Base-by-base conservation (phyloP, 2,329 filamentous ascomycete species). In the Drechslerella dactyloides region DNA sequence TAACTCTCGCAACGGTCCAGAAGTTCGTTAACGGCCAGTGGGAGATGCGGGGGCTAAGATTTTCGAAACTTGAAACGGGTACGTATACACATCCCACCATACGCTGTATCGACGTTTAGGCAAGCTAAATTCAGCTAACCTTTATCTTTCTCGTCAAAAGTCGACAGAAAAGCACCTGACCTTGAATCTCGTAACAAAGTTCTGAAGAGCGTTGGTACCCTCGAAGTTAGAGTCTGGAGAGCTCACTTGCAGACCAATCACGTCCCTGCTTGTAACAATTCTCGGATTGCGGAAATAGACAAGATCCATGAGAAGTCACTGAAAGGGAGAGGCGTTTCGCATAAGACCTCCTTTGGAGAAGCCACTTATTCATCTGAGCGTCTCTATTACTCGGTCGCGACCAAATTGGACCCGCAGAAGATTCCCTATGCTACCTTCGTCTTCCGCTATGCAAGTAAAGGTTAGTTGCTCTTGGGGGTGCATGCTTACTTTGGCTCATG, bases 361-460 rank as follows among this genome's bases (percentile, higher is more conserved):
- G 57, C 44, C 11, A 33, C 33, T 4, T 62, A 62, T 33, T 8
- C 15, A 19, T 6, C 27, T 3, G 5, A 35, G 5, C 48, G 0
- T 3, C 1, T 8, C 13, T 15, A 0, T 24, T 1, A 4, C 13
- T 37, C 6, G 6, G 13, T 6, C 1, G 44, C 50, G 1, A 52
- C 0, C 2, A 61, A 37, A 17, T 4, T 69, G 15, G 57, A 69
- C 40, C 51, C 64, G n/a, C n/a, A n/a, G n/a, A n/a, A n/a, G n/a
- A 0, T 1, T 1, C 57, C 64, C 3, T 69, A 69, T n/a, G 42
- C 58, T n/a, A 61, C 30, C 8, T 69, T 69, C 15, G 35, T 53
- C n/a, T 62, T 69, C 46, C 65, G 57, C 42, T 69, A 69, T 46
- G 30, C 64, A 13, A 61, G 51, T 15, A 69, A 52, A 62, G n/a